Conservation (phyloP, 202 grass and related monocot genomes). For the Carex sylvatica region DNA sequence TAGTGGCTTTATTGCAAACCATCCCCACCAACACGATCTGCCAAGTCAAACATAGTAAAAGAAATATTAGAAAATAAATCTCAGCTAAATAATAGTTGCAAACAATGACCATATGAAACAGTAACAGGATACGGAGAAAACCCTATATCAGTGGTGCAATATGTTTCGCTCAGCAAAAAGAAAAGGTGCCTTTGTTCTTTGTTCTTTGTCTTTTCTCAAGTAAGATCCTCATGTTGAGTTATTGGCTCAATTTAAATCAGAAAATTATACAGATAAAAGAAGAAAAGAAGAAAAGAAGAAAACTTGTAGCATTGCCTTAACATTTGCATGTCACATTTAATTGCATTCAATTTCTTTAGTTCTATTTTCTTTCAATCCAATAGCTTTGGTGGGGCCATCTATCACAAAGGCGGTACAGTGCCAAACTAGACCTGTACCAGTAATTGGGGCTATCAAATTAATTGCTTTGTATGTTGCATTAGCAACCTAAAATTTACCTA, state of each 20-base stretch:
- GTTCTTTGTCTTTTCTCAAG: neutral
- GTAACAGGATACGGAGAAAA: neutral
- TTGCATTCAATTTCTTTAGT: neutral
- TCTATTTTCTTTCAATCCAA: slow-evolving; percentile 15
- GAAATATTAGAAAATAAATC: neutral
- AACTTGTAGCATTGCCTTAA: neutral
- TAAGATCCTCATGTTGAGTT: neutral
- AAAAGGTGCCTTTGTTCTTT: neutral
- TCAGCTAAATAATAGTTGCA: neutral
- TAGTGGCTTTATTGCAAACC: slow-evolving; percentile 58
- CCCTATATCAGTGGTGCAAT: neutral
- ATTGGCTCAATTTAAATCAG: neutral
- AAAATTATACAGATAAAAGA: neutral
- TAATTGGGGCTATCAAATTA: neutral
- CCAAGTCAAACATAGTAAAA: neutral
- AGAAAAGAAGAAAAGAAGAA: neutral
- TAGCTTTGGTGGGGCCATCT: slow-evolving; percentile 40
- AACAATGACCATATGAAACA: neutral
- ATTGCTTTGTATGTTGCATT: neutral
- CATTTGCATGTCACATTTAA: neutral
- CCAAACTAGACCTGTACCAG: neutral
- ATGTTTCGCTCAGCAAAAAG: neutral
- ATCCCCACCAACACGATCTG: slow-evolving; percentile 66
- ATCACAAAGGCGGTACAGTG: slow-evolving; percentile 35
- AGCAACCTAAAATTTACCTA: neutral